A percentile compares a stretch with the other conserved stretches of the same genome.
Conservation (phyloP, 768 basidiomycete species). For the Phylloporus sp. region DNA sequence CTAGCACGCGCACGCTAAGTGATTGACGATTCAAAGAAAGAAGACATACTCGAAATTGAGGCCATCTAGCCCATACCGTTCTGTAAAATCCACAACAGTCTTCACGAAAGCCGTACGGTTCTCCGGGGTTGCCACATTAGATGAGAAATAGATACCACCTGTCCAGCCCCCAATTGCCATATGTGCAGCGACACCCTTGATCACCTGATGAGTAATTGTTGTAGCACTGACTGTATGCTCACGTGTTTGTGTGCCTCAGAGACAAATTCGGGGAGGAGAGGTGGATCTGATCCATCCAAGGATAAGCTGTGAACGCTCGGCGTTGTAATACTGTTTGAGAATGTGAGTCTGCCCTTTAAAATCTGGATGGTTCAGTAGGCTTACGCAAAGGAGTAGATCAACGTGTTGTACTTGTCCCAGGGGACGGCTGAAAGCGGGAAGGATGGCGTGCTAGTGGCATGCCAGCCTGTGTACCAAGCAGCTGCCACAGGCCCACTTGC, state of each 20-base stretch:
- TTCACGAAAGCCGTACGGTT: constrained; percentile 65
- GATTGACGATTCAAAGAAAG: background rate
- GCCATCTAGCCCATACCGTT: constrained; percentile 53
- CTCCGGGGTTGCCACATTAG: constrained; percentile 48
- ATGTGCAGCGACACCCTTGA: constrained; percentile 52
- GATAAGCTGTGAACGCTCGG: constrained; percentile 30
- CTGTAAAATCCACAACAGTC: constrained; percentile 47
- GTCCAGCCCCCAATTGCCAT: constrained; percentile 74
- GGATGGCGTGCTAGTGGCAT: constrained; percentile 35
- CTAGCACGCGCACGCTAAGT: constrained; percentile 36
- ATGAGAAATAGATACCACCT: constrained; percentile 61
- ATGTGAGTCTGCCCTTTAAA: background rate
- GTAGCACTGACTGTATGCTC: constrained; percentile 3
- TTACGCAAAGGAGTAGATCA: constrained; percentile 65
- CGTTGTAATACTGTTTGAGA: constrained; percentile 31
- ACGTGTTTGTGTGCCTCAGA: constrained; percentile 37
- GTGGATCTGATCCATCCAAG: constrained; percentile 42
- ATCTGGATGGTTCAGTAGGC: constrained; percentile 8
- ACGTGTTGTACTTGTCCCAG: constrained; percentile 64
- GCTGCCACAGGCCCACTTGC: constrained; percentile 34
- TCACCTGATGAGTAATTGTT: background rate
- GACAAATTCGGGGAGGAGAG: constrained; percentile 57
- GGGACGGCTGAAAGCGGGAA: constrained; percentile 54
- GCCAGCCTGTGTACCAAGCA: constrained; percentile 69
- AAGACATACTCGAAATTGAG: constrained; percentile 37